Evolutionary conservation across 2,329 filamentous ascomycete genomes (phyloP), one percentile per base, ranked within the genome.

Genomic region (Seiridium unicorne): DNA sequence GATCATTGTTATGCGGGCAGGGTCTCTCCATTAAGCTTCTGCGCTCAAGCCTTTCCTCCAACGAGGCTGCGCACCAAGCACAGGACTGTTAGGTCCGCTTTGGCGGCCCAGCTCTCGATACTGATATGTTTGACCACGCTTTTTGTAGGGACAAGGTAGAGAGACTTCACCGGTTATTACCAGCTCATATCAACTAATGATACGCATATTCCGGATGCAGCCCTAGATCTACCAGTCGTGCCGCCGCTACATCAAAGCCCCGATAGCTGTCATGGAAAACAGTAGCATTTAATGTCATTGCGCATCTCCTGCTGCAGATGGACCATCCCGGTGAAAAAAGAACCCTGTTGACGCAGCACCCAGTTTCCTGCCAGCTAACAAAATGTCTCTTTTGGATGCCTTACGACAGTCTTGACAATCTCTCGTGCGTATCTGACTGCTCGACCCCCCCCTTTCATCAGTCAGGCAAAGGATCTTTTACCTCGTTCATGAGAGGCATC

Each of bases 1-100:
- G 63, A 68, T 69, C 65, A 64, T 60, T 66, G 62, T 68, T 63
- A 69, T 70, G 66, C 65, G 63, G 67, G 66, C 63, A 61, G 65
- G 63, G 57, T 64, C 56, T 54, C 58, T 62, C 57, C 61, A 9
- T 31, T 55, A 42, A 38, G 49, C 7, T 51, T 51, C 11, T 31
- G 26, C 49, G 3, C 2, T 32, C 49, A 34, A 35, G 9, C 31
- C 18, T 32, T 51, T 51, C n/a, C 7, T 48, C 13, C 9, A 48
- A 3, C 10, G 49, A 51, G 49, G 32, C 49, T 51, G 9, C 49
- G 49, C 49, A 10, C n/a, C 31, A 26, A 26, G 18, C 18, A 26
- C 18, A 26, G 18, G 18, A 26, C 18, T 26, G 18, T 26, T 26
- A 26, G 18, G 18, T 26, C 18, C 18, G 18, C 18, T 26, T 26